A percentile compares a stretch with the other conserved stretches of the same genome.
phyloP scores from a whole-genome alignment of 1,284 basidiomycete species.

The Microbotryomycetes sp. region DNA sequence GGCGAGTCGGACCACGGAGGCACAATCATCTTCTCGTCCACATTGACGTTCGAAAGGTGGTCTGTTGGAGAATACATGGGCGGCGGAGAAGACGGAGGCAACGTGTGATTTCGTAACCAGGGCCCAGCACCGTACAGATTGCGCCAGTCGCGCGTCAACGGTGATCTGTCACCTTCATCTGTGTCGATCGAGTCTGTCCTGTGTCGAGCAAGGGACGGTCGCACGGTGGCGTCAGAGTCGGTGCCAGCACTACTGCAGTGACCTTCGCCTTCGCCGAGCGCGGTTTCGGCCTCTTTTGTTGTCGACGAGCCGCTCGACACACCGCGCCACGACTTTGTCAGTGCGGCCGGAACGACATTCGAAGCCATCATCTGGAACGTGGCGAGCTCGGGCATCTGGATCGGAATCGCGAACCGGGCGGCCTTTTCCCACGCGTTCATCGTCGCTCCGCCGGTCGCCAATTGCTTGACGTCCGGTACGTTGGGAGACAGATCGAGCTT shows the following conservation, averaged over 20 bases:
- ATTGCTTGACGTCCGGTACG: not conserved
- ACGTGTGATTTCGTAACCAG: not conserved
- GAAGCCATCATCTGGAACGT: constrained; percentile 12
- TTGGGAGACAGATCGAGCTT: not conserved
- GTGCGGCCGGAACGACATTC: not conserved
- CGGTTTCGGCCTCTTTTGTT: not conserved
- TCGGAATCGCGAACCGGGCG: not conserved
- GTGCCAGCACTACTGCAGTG: not conserved
- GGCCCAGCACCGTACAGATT: not conserved
- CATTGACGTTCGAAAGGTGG: not conserved
- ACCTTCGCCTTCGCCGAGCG: not conserved
- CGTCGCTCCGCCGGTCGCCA: not conserved
- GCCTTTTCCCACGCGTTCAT: constrained; percentile 22
- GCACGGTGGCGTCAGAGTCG: not conserved
- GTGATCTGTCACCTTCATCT: not conserved
- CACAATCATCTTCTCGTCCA: not conserved
- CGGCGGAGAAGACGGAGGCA: constrained; percentile 24
- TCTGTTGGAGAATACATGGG: constrained; percentile 23
- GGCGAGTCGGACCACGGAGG: not conserved
- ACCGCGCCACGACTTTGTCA: not conserved
- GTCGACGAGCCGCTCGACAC: too few species aligned
- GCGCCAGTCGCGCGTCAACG: not conserved
- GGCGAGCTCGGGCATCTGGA: constrained; percentile 19
- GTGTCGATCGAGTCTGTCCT: not conserved
- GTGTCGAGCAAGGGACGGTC: not conserved